Evolutionary conservation across 768 basidiomycete species (phyloP).

Genomic region (Boletellus emodensis): DNA sequence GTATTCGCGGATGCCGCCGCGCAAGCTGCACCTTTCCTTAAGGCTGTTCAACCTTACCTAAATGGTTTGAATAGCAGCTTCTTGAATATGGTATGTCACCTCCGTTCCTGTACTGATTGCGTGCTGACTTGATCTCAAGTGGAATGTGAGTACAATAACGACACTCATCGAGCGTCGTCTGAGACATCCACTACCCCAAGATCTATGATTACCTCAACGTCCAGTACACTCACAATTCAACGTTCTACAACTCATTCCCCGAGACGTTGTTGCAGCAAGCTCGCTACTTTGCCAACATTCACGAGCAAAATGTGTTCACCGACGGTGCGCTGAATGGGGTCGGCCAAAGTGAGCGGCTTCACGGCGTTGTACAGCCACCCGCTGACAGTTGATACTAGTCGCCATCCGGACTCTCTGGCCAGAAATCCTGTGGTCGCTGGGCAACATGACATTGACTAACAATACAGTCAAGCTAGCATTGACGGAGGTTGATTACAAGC

Average conservation of each 20-base stretch:
- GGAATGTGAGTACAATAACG: conserved; percentile 54
- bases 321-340: conserved; percentile 53
- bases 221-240: conserved; percentile 74
- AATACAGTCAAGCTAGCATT: conserved; percentile 76
- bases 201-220: conserved; percentile 76
- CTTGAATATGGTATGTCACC: conserved; percentile 57
- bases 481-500: conserved; percentile 64
- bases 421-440: conserved; percentile 65
- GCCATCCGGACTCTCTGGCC: conserved; percentile 74
- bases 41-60: conserved; percentile 59
- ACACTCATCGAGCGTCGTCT: background rate
- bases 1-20: conserved; percentile 54
- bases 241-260: conserved; percentile 69
- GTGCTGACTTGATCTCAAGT: conserved; percentile 34
- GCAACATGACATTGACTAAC: conserved; percentile 68
- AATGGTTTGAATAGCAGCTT: conserved; percentile 59
- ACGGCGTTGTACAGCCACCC: background rate
- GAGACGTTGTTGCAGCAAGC: conserved; percentile 68
- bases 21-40: conserved; percentile 62
- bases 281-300: conserved; percentile 69
- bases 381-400: conserved; percentile 40
- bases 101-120: background rate
- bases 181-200: conserved; percentile 31
- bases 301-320: conserved; percentile 72
- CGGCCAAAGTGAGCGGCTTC: conserved; percentile 61